Evolutionary conservation across 2,329 filamentous ascomycete genomes (phyloP).

Genomic region (Aspergillus niger): DNA sequence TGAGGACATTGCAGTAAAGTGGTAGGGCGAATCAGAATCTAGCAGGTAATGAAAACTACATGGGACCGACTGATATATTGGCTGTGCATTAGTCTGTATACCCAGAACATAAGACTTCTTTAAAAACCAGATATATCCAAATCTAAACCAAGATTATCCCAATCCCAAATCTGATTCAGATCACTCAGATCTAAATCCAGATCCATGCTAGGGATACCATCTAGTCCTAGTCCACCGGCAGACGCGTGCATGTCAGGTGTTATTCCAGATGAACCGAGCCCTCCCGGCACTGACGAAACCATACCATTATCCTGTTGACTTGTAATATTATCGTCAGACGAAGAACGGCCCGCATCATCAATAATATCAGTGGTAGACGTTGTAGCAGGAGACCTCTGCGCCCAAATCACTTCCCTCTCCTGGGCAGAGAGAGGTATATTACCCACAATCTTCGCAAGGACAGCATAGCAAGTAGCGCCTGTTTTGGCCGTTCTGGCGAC

Average conservation of each 20-base stretch:
- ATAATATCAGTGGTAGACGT: background rate
- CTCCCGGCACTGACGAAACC: background rate
- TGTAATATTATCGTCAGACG: too few species aligned
- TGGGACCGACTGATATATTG: too few species aligned
- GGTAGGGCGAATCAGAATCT: too few species aligned
- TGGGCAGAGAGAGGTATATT: conserved; percentile 15
- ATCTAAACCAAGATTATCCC: conserved; percentile 28
- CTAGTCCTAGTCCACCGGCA: background rate
- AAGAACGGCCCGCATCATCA: background rate
- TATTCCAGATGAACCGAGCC: background rate
- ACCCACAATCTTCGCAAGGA: conserved; percentile 24
- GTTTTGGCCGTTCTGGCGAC: conserved; percentile 23
- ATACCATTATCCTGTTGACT: too few species aligned
- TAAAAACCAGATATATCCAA: conserved; percentile 7
- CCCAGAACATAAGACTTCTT: too few species aligned
- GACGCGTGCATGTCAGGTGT: background rate
- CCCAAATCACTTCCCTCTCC: conserved; percentile 1
- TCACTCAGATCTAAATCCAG: conserved; percentile 20
- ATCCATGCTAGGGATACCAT: conserved; percentile 22
- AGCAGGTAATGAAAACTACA: too few species aligned
- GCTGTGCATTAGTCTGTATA: too few species aligned
- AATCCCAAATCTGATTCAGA: conserved; percentile 32
- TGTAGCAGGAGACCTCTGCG: conserved; percentile 1
- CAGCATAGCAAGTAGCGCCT: conserved; percentile 26
- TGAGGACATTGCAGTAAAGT: too few species aligned